Conservation (phyloP, 305 asterid genomes). For the Fraxinus latifolia region DNA sequence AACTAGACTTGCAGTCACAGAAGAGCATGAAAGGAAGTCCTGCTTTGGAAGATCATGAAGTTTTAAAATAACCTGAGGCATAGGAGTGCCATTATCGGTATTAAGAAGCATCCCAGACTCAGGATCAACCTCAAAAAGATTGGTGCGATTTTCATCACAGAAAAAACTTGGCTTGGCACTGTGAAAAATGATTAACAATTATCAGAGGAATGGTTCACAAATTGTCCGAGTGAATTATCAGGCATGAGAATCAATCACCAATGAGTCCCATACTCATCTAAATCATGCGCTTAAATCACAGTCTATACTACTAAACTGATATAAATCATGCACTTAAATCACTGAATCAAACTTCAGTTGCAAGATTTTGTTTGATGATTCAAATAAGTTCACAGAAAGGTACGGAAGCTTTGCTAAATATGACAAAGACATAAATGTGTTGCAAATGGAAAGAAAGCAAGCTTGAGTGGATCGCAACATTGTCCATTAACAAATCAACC, state of each 20-base stretch:
- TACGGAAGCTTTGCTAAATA: neutral
- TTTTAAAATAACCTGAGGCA: conserved; percentile 71
- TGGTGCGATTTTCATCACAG: conserved; percentile 84
- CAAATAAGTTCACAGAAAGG: neutral
- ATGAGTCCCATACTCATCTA: too few species aligned
- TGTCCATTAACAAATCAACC: neutral
- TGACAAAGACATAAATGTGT: neutral
- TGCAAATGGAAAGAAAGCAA: too few species aligned
- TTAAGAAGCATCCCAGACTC: conserved; percentile 87
- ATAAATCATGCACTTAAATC: neutral
- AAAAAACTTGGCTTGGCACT: conserved; percentile 94
- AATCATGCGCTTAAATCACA: too few species aligned
- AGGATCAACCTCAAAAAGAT: conserved; percentile 81
- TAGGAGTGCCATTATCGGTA: conserved; percentile 94
- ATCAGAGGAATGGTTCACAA: conserved; percentile 21
- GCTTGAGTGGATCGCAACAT: too few species aligned
- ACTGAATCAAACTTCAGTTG: neutral
- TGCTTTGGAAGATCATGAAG: conserved; percentile 1
- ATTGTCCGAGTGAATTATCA: conserved; percentile 4
- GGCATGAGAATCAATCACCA: conserved; percentile 18
- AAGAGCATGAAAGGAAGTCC: conserved; percentile 12
- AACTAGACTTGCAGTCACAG: neutral
- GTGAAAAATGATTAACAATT: conserved; percentile 20
- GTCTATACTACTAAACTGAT: neutral
- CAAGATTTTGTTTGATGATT: neutral